These are phyloP conservation scores for Alternaria sp. DNA, from an alignment of 2,329 filamentous ascomycete species.

Conservation along the genomic window DNA sequence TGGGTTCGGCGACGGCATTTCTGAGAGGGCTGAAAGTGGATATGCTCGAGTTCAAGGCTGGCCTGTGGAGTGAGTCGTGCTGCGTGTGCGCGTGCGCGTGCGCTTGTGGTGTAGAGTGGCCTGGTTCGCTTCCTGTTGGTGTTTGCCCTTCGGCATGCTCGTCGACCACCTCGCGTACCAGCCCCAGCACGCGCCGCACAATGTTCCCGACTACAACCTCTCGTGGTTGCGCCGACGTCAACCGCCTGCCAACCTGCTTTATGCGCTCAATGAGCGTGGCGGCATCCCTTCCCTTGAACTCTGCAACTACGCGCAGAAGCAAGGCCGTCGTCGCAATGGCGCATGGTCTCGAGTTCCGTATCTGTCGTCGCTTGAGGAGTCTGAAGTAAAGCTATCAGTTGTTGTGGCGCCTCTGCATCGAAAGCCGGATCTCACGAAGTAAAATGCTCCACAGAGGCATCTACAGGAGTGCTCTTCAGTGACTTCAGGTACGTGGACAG, in stretches of 20 bases:
- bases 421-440: constrained; percentile 70
- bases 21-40: constrained; percentile 59
- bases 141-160: constrained; percentile 76
- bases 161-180: constrained; percentile 90
- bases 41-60: constrained; percentile 53
- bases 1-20: constrained; percentile 52
- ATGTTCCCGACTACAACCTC: constrained; percentile 96
- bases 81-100: constrained; percentile 47
- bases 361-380: constrained; percentile 89
- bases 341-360: constrained; percentile 85
- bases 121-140: constrained; percentile 64
- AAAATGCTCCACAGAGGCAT: constrained; percentile 82
- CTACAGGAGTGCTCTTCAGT: constrained; percentile 72
- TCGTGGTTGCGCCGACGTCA: constrained; percentile 84
- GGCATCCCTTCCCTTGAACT: constrained; percentile 79
- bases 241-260: constrained; percentile 76
- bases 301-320: constrained; percentile 84
- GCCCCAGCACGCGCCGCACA: constrained; percentile 83
- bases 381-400: constrained; percentile 55
- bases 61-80: constrained; percentile 50
- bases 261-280: constrained; percentile 81
- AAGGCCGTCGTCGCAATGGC: constrained; percentile 91
- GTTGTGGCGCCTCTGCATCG: constrained; percentile 3
- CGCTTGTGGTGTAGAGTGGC: constrained; percentile 57
- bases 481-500: constrained; percentile 81